Base-by-base conservation (phyloP, 345 rosid species). In the Ailanthus altissimus region DNA sequence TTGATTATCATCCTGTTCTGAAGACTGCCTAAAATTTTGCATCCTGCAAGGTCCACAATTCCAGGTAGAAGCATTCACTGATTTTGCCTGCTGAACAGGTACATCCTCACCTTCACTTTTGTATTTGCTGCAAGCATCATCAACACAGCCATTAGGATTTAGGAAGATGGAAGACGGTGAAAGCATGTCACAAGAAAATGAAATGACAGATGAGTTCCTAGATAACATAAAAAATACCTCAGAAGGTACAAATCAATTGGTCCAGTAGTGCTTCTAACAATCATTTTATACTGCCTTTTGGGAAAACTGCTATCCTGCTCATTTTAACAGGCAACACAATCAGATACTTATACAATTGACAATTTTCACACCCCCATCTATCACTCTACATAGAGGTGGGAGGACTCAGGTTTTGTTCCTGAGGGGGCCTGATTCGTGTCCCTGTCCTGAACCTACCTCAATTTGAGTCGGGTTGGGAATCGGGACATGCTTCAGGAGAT, bases 201-300 rank as follows among this genome's bases (percentile, higher is more conserved):
- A n/a, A 8, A 50, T 18, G 4, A 38, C 50, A 10, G 36, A 13
- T 1, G 50, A 32, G 5, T 45, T 61, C 46, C 46, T 42, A 50
- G 15, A n/a, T 36, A 42, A 11, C 23, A 64, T 8, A 20, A 9
- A 6, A 63, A 78, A 64, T 85, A 90, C 95, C 91, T 88, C 78
- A 89, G 51, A 50, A 92, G 93, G 65, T 84, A 87, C 78, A 92
- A 72, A 78, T 87, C 91, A 53, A 90, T 88, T 18, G 95, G 95
- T 26, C 92, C 95, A 14, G 80, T 86, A 56, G 78, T 85, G 83
- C 93, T 92, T 83, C 95, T 87, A 70, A 89, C 75, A 58, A 80
- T 84, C 92, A 90, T 87, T 83, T 86, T 86, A 81, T 86, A 89
- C 61, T 89, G 91, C 76, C 87, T 79, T 81, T 81, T 89, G 18